Percentiles rank a stretch among this genome's conserved stretches.
Conservation (phyloP, 306 rosid species). For the Pterocarpus macrocarpus region DNA sequence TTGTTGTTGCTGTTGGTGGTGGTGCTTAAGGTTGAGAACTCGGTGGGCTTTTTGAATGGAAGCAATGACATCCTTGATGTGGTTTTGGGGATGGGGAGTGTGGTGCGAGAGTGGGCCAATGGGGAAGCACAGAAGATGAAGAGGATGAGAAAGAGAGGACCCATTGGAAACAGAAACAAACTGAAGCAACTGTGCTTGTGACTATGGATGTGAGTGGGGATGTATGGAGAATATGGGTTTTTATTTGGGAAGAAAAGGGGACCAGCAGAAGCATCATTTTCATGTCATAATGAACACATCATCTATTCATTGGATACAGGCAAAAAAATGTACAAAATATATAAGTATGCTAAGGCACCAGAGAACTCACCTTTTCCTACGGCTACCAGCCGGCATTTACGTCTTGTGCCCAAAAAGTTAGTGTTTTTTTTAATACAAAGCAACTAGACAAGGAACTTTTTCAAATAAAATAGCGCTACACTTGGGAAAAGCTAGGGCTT, state of each 20-base stretch:
- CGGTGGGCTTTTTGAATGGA: conserved; percentile 50
- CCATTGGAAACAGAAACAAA: conserved; percentile 19
- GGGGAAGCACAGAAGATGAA: conserved; percentile 27
- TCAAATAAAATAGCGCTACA: too few species aligned
- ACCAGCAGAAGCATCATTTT: neutral
- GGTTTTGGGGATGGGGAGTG: conserved; percentile 44
- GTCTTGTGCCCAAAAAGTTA: too few species aligned
- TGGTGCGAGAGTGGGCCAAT: conserved; percentile 51
- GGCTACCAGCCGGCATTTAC: too few species aligned
- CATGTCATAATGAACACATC: conserved; percentile 40
- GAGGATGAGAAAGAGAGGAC: conserved; percentile 26
- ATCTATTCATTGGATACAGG: too few species aligned
- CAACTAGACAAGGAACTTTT: too few species aligned
- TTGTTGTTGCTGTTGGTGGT: neutral
- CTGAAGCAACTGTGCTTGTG: neutral
- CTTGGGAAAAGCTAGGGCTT: too few species aligned
- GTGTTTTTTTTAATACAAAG: too few species aligned
- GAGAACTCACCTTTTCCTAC: too few species aligned
- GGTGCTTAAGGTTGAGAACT: conserved; percentile 43
- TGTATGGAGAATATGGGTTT: neutral
- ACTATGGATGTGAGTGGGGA: neutral
- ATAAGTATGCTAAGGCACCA: too few species aligned
- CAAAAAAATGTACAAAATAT: too few species aligned
- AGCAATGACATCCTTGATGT: conserved; percentile 54
- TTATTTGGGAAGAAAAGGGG: conserved; percentile 38